Evolutionary conservation across 768 basidiomycete species (phyloP).

Genomic region (Serendipita sp.): DNA sequence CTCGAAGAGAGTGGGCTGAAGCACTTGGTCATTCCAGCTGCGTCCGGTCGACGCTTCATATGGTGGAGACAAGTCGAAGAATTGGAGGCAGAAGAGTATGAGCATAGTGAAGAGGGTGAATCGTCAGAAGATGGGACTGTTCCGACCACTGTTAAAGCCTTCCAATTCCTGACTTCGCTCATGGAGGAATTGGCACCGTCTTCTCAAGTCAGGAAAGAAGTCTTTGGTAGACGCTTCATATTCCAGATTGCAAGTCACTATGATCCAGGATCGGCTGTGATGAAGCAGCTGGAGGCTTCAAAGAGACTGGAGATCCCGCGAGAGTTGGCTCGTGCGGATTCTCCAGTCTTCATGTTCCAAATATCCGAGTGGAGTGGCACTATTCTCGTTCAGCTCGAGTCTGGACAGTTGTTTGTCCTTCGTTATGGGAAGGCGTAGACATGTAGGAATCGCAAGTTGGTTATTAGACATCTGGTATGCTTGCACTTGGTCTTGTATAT

Average conservation of each 20-base stretch:
- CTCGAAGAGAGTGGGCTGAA: not conserved
- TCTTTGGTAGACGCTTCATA: not conserved
- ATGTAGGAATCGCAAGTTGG: too few relatives aligned
- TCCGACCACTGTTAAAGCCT: not conserved
- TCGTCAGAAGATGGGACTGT: not conserved
- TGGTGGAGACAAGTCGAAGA: not conserved
- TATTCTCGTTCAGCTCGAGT: not conserved
- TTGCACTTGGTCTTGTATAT: too few relatives aligned
- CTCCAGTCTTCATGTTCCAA: not conserved
- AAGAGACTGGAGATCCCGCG: not conserved
- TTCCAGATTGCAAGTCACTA: not conserved
- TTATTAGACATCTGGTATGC: too few relatives aligned
- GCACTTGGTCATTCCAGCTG: not conserved
- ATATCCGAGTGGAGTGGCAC: not conserved
- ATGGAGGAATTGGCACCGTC: not conserved
- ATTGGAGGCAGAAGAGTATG: not conserved
- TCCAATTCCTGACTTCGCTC: not conserved
- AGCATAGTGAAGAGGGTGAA: not conserved
- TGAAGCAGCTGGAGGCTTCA: not conserved
- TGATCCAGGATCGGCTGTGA: not conserved
- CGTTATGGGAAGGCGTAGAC: not conserved
- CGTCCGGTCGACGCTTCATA: not conserved
- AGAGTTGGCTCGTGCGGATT: not conserved
- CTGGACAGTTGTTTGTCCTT: not conserved
- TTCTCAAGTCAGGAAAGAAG: not conserved